These are phyloP conservation scores for Telfairia occidentalis DNA, from an alignment of 331 rosid species.

Conservation along the genomic window DNA sequence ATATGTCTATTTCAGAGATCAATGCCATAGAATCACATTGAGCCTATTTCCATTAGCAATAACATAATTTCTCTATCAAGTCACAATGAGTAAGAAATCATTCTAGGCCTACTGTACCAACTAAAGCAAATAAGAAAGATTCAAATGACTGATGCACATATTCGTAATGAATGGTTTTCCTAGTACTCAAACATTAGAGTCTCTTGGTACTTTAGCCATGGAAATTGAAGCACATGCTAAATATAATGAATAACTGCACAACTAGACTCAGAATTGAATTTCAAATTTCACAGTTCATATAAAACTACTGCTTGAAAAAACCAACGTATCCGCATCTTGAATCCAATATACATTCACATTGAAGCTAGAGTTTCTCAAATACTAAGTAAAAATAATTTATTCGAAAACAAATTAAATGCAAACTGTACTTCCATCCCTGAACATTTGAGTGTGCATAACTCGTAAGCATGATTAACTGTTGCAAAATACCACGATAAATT, in stretches of 20 bases:
- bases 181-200: neutral
- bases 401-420: neutral
- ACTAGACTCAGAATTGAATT: neutral
- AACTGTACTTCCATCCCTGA: neutral
- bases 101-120: neutral
- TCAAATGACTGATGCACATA: neutral
- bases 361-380: neutral
- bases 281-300: neutral
- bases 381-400: neutral
- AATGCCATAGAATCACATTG: neutral
- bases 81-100: neutral
- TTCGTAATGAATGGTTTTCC: neutral
- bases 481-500: too few relatives aligned
- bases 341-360: neutral
- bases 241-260: neutral
- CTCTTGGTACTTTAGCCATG: neutral
- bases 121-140: neutral
- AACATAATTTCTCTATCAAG: neutral
- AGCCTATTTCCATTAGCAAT: neutral
- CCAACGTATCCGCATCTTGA: neutral
- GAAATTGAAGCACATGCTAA: neutral
- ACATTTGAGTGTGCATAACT: neutral
- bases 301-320: neutral
- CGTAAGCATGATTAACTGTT: too few relatives aligned
- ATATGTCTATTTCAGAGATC: neutral